Evolutionary conservation across 108 stramenopile species (phyloP), one percentile per base, ranked within the genome.

Genomic region (Cyclostephanos tholiformis): DNA sequence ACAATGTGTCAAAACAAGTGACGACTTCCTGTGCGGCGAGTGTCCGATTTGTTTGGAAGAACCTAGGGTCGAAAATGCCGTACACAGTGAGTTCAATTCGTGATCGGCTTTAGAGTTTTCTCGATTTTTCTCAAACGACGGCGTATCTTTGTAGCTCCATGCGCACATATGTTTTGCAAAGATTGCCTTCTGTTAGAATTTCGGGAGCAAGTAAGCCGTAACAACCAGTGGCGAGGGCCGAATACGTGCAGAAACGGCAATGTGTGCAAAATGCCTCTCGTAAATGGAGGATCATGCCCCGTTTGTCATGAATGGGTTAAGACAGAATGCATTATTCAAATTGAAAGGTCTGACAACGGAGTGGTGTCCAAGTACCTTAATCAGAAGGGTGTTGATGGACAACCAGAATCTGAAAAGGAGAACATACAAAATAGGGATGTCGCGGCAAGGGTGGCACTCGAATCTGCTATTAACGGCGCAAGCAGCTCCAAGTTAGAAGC

Each of bases 131-230:
- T 27, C 23, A 52, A 23, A 23, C 52, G 51, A 20, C 51, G 4
- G 2, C 2, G 0, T 14, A 32, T 30, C 16, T n/a, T 35, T 27
- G 17, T n/a, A 62, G 61, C 91, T 43, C 91, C 91, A 17, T 95
- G 94, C 70, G 87, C 87, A 22, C 94, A 95, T 60, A 86, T 89
- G 56, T 92, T 91, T 70, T 92, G 94, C 77, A 71, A 82, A 73
- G 44, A 64, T 11, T 92, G 94, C 39, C 74, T 83, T 2, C 84
- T 64, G 50, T 82, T 16, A 68, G 74, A 53, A 60, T 78, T 78
- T 56, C 83, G 39, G 58, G 67, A 60, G 64, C 82, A 71, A n/a
- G 48, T 71, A 55, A 48, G 13, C 57, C 68, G 75, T 26, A 44
- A 60, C 56, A 82, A 82, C 44, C 73, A 73, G 30, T 7, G 43